Percentiles rank a stretch among this genome's conserved stretches.
These are phyloP conservation scores for Gyrodon lividus DNA, from an alignment of 768 basidiomycete species.

Conservation along the genomic window DNA sequence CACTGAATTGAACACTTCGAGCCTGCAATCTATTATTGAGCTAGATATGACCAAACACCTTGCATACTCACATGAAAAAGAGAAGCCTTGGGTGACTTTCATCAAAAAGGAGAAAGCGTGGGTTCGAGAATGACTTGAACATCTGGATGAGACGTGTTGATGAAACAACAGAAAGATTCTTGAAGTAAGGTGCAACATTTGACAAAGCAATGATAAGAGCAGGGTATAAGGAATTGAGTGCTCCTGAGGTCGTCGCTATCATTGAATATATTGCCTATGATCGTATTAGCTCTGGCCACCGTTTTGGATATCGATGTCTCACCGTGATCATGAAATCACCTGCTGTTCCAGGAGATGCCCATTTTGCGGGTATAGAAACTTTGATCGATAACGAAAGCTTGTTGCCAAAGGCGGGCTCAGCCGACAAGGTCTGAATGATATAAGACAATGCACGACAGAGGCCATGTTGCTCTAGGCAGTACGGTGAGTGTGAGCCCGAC, in stretches of 20 bases:
- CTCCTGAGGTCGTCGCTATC: slow-evolving; percentile 83
- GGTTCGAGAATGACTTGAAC: slow-evolving; percentile 88
- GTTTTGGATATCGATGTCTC: slow-evolving; percentile 25
- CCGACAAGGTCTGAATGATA: slow-evolving; percentile 87
- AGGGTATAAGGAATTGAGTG: slow-evolving; percentile 82
- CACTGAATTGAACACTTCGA: slow-evolving; percentile 89
- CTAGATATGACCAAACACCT: background rate
- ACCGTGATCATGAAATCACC: slow-evolving; percentile 90
- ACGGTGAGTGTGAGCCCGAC: slow-evolving; percentile 6
- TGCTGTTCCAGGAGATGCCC: slow-evolving; percentile 66
- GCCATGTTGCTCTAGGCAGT: slow-evolving; percentile 77
- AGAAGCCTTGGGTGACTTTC: slow-evolving; percentile 93
- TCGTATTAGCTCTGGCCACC: slow-evolving; percentile 9
- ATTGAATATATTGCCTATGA: slow-evolving; percentile 82
- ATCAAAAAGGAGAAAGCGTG: slow-evolving; percentile 85
- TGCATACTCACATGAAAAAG: slow-evolving; percentile 74
- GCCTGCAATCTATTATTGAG: slow-evolving; percentile 40
- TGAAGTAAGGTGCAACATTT: slow-evolving; percentile 86
- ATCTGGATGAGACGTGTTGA: slow-evolving; percentile 85
- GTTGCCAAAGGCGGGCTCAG: slow-evolving; percentile 75
- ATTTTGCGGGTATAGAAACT: slow-evolving; percentile 72
- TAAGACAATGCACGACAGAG: slow-evolving; percentile 88
- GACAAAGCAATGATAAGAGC: slow-evolving; percentile 88
- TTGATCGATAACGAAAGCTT: slow-evolving; percentile 65
- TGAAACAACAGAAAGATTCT: slow-evolving; percentile 74